phyloP scores from a whole-genome alignment of 805 yeast genomes.

The Dipodascopsis uninucleata region DNA sequence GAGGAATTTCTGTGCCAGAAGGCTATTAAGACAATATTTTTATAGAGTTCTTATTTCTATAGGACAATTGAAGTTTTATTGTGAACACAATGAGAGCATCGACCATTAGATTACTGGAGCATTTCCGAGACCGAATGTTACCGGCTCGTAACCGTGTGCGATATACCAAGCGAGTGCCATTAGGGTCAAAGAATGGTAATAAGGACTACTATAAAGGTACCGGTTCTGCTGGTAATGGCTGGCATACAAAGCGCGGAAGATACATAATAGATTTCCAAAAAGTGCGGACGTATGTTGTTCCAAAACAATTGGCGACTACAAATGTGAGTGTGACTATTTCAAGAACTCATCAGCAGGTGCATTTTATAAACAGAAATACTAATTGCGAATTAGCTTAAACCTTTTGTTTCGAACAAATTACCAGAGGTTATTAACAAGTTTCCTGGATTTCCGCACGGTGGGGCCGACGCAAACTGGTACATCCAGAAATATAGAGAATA shows the following conservation, averaged over 20 bases:
- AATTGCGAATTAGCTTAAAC: conserved; percentile 46
- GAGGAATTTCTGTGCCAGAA: too few species aligned
- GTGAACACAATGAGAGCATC: conserved; percentile 16
- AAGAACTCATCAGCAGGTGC: conserved; percentile 23
- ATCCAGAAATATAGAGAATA: conserved; percentile 70
- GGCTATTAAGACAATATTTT: too few species aligned
- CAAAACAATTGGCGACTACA: conserved; percentile 42
- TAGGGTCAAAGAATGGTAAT: conserved; percentile 92
- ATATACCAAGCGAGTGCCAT: conserved; percentile 44
- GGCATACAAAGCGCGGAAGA: conserved; percentile 65
- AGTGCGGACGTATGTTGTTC: conserved; percentile 88
- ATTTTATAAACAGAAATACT: not conserved
- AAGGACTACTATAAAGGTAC: conserved; percentile 95
- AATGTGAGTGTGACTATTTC: conserved; percentile 18
- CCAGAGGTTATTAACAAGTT: conserved; percentile 67
- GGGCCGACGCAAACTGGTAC: conserved; percentile 69
- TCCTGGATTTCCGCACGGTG: conserved; percentile 66
- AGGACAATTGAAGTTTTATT: too few species aligned
- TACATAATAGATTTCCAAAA: conserved; percentile 77
- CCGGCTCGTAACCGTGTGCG: conserved; percentile 3
- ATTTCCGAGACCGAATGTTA: conserved; percentile 15
- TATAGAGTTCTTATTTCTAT: too few species aligned
- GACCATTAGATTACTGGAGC: not conserved
- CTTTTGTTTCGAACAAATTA: conserved; percentile 71
- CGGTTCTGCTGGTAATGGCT: conserved; percentile 89